Conservation (phyloP, 495 filamentous ascomycete species). For the Penicillium antarcticum region DNA sequence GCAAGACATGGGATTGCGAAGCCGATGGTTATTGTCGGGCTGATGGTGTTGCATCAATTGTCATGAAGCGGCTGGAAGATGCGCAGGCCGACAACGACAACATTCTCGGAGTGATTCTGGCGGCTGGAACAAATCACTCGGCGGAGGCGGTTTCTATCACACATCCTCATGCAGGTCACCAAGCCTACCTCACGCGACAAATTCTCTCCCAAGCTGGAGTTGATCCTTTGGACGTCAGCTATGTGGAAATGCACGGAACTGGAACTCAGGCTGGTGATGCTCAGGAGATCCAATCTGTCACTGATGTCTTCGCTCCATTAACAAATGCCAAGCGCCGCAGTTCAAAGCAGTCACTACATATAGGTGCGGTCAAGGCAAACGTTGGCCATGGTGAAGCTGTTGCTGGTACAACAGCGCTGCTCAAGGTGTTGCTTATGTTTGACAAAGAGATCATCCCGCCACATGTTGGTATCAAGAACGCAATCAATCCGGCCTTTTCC, state of each 20-base stretch:
- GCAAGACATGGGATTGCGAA: conserved; percentile 65
- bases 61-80: conserved; percentile 47
- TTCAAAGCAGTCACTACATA: conserved; percentile 10
- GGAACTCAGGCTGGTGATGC: conserved; percentile 43
- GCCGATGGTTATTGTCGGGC: conserved; percentile 71
- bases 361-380: conserved; percentile 38
- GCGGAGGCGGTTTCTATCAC: conserved; percentile 45
- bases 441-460: conserved; percentile 32
- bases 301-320: conserved; percentile 20
- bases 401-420: conserved; percentile 26
- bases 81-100: conserved; percentile 45
- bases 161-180: conserved; percentile 48
- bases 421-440: conserved; percentile 35
- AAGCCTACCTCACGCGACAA: conserved; percentile 30
- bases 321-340: conserved; percentile 14
- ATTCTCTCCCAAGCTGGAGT: conserved; percentile 45
- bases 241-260: conserved; percentile 51
- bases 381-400: conserved; percentile 40
- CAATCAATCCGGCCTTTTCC: conserved; percentile 33
- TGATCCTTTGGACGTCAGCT: conserved; percentile 46
- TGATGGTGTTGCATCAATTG: conserved; percentile 41
- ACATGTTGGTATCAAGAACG: conserved; percentile 41
- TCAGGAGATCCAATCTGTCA: conserved; percentile 28
- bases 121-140: conserved; percentile 40
- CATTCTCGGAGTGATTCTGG: conserved; percentile 40